A percentile compares a stretch with the other conserved stretches of the same genome.
Evolutionary conservation across 345 rosid species (phyloP).

Genomic region (Citrus maxima): DNA sequence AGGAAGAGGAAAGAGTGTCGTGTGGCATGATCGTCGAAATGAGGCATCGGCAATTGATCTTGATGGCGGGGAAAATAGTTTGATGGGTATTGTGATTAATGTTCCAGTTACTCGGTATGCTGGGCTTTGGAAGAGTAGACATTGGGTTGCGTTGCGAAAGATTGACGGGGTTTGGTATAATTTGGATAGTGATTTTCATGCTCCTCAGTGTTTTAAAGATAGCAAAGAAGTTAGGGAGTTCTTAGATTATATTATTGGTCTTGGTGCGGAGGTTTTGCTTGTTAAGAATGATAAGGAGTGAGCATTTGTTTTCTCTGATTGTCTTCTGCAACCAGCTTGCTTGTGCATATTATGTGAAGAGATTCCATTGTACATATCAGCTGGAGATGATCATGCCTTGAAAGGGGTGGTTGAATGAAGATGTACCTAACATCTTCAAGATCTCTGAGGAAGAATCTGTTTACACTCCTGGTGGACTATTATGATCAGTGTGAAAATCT

Average conservation of each 20-base stretch:
- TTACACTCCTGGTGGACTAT: background rate
- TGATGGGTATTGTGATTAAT: slow-evolving; percentile 79
- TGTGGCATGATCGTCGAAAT: slow-evolving; percentile 75
- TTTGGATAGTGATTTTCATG: slow-evolving; percentile 73
- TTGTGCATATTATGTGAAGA: background rate
- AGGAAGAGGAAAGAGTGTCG: slow-evolving; percentile 56
- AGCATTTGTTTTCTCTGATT: slow-evolving; percentile 21
- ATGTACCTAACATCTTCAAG: background rate
- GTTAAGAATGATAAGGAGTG: slow-evolving; percentile 45
- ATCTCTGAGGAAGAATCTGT: background rate
- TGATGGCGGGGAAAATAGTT: slow-evolving; percentile 27
- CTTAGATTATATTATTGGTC: slow-evolving; percentile 51
- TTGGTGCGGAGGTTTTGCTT: slow-evolving; percentile 68
- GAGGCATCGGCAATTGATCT: slow-evolving; percentile 60
- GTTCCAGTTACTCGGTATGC: slow-evolving; percentile 61
- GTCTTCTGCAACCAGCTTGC: background rate
- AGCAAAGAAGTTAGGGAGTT: slow-evolving; percentile 45
- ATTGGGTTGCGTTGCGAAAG: slow-evolving; percentile 77
- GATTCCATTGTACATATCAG: background rate
- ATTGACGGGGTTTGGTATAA: slow-evolving; percentile 84
- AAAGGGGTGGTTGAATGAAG: background rate
- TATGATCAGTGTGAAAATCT: background rate
- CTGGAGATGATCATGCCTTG: background rate
- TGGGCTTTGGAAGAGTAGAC: slow-evolving; percentile 86
- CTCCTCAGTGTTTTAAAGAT: slow-evolving; percentile 41